Evolutionary conservation across 208 protist genomes (phyloP).

Genomic region (Borovskyia barvae): DNA sequence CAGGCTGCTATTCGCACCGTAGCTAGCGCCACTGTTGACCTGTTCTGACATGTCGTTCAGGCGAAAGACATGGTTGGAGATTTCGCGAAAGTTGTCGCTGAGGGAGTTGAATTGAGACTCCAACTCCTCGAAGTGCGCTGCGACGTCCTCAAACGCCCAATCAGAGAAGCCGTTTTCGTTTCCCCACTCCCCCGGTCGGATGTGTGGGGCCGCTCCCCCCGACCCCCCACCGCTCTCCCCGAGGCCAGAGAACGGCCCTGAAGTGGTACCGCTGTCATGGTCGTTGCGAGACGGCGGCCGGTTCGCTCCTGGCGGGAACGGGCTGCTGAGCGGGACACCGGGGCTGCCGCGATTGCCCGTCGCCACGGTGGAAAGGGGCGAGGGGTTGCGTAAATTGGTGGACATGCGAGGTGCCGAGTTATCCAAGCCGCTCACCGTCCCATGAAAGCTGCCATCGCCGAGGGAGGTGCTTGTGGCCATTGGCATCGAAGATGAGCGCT

Average conservation of each 20-base stretch:
- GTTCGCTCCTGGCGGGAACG: conserved; percentile 1
- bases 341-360: background rate
- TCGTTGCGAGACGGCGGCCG: conserved; percentile 16
- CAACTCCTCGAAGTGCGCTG: conserved; percentile 63
- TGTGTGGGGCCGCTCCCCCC: conserved; percentile 12
- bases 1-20: background rate
- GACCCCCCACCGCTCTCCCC: conserved; percentile 11
- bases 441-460: conserved; percentile 23
- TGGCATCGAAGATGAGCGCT: conserved; percentile 12
- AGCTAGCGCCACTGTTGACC: conserved; percentile 31
- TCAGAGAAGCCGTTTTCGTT: conserved; percentile 59
- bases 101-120: conserved; percentile 75
- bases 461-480: conserved; percentile 6
- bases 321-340: background rate
- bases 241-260: background rate
- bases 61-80: conserved; percentile 76
- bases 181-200: conserved; percentile 19
- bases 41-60: conserved; percentile 84
- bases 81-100: conserved; percentile 73
- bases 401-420: conserved; percentile 10
- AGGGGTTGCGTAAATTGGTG: background rate
- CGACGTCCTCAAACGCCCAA: conserved; percentile 73
- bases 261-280: background rate
- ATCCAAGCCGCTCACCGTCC: conserved; percentile 27
- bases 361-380: background rate